Evolutionary conservation across 2,329 filamentous ascomycete genomes (phyloP).

Genomic region (Fusarium sp.): DNA sequence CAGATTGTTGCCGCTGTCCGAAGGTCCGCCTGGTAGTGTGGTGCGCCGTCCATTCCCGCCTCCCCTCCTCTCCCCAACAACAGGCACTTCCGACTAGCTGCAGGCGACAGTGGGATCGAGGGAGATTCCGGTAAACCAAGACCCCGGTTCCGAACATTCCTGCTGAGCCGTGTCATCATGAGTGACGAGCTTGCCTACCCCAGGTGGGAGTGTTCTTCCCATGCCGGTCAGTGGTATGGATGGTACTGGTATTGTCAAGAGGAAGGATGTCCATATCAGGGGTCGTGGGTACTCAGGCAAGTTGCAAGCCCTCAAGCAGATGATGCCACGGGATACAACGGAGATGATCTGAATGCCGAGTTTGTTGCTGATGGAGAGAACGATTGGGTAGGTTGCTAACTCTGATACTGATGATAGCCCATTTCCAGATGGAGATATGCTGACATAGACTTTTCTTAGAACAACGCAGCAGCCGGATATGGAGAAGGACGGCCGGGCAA

Average conservation of each 20-base stretch:
- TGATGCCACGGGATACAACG: neutral
- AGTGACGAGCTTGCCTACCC: neutral
- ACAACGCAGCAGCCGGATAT: neutral
- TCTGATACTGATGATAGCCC: neutral
- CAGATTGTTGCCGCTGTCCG: neutral
- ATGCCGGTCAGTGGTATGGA: neutral
- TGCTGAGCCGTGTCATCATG: neutral
- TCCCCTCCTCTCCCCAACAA: neutral
- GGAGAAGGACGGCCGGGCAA: neutral
- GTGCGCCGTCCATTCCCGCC: neutral
- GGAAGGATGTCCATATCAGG: no score
- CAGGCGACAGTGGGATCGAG: neutral
- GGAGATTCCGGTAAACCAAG: neutral
- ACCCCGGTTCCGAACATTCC: neutral
- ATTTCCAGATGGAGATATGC: neutral
- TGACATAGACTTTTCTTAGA: conserved; percentile 1
- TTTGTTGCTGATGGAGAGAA: neutral
- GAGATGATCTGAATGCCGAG: neutral
- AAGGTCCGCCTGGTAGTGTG: neutral
- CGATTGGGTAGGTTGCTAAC: neutral
- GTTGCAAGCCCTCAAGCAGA: neutral
- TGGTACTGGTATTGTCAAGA: neutral
- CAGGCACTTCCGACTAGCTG: neutral
- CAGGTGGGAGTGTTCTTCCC: neutral
- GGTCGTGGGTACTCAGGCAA: neutral